phyloP scores from a whole-genome alignment of 371 early-diverging fungal species.

The Capniomyces stellatus region DNA sequence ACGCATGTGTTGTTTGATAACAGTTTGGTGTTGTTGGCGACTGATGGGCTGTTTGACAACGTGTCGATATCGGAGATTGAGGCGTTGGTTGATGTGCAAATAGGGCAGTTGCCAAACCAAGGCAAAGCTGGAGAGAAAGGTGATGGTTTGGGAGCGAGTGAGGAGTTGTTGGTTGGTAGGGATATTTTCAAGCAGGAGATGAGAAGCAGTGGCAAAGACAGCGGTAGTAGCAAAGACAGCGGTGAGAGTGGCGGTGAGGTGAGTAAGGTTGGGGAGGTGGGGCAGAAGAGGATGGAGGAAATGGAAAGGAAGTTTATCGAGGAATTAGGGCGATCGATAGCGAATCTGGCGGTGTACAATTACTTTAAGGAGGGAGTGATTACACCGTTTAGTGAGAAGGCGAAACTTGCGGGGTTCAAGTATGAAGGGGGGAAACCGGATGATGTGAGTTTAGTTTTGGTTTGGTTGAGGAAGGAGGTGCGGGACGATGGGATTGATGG shows the following conservation, averaged over 20 bases:
- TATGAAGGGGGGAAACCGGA: constrained; percentile 26
- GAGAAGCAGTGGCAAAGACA: too few species aligned
- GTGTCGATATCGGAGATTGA: constrained; percentile 24
- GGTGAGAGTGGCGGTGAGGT: too few species aligned
- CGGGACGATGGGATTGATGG: not conserved
- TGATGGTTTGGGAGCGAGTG: not conserved
- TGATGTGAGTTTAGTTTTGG: constrained; percentile 22
- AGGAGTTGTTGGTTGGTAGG: not conserved
- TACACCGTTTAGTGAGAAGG: constrained; percentile 24
- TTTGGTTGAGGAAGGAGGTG: constrained; percentile 11
- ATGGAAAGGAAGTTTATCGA: not conserved
- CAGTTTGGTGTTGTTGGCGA: constrained; percentile 33
- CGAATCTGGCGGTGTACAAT: constrained; percentile 18
- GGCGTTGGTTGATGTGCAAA: constrained; percentile 8
- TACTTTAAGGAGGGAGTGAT: constrained; percentile 16
- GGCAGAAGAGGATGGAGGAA: not conserved
- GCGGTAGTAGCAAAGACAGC: too few species aligned
- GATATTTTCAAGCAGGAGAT: not conserved
- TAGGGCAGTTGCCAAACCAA: not conserved
- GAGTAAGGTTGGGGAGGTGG: not conserved
- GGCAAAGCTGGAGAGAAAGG: not conserved
- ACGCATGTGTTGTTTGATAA: constrained; percentile 11
- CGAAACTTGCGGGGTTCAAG: constrained; percentile 19
- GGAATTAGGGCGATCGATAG: constrained; percentile 2
- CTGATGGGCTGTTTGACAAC: constrained; percentile 47